A percentile compares a stretch with the other conserved stretches of the same genome.
phyloP scores from a whole-genome alignment of 2,329 filamentous ascomycete genomes.

The Aspergillus sp. region DNA sequence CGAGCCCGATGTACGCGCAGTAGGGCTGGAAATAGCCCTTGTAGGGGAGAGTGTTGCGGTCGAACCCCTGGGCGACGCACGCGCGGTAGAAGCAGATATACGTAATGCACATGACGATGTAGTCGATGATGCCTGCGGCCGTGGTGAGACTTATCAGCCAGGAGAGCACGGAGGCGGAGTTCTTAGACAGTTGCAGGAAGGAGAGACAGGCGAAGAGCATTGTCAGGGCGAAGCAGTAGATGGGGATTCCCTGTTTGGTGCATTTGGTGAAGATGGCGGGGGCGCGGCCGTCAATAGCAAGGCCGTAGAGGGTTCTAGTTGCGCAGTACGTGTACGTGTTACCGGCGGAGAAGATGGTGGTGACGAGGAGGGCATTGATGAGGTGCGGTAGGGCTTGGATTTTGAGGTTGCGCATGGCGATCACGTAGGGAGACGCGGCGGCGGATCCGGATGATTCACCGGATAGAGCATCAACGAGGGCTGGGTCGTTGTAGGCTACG shows the following conservation, averaged over 20 bases:
- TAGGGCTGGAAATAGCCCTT: background rate
- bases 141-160: background rate
- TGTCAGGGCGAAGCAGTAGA: constrained; percentile 45
- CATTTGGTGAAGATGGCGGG: constrained; percentile 57
- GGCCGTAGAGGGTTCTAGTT: constrained; percentile 52
- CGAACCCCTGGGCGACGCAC: background rate
- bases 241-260: constrained; percentile 61
- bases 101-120: background rate
- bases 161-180: background rate
- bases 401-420: constrained; percentile 58
- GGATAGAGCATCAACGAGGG: background rate
- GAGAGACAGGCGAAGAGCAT: background rate
- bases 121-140: background rate
- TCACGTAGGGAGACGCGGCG: constrained; percentile 62
- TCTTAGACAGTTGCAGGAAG: background rate
- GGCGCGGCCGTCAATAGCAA: constrained; percentile 54
- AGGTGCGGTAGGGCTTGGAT: constrained; percentile 57
- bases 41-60: background rate
- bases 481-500: constrained; percentile 57
- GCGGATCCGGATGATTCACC: constrained; percentile 29
- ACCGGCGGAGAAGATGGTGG: constrained; percentile 56
- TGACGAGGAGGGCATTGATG: constrained; percentile 58
- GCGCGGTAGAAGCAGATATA: background rate
- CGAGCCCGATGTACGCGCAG: background rate
- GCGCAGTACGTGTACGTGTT: constrained; percentile 58